Evolutionary conservation across 768 basidiomycete species (phyloP), one percentile per base, ranked within the genome.

Genomic region (Hortiboletus flavorubellus): DNA sequence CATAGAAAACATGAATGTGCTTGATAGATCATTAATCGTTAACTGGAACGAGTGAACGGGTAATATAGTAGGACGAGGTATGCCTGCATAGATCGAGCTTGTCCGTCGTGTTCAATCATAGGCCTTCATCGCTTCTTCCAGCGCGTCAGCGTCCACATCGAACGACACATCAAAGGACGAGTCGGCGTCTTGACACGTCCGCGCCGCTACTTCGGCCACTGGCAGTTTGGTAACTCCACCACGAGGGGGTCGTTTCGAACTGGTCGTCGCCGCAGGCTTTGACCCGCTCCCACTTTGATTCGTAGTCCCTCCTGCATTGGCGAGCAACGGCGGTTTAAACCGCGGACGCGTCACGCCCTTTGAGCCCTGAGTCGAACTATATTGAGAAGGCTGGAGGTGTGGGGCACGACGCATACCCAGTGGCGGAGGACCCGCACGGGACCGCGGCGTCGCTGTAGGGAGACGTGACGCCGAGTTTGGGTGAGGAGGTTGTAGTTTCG

Each of bases 151-250:
- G 37, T 70, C 69, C 58, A 70, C 11, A 29, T 61, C 68, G 49
- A 70, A 72, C 11, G 69, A 70, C 15, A 70, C 37, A 35, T 72
- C 69, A 37, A 70, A 70, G 0, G 69, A 70, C 23, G 70, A 70
- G 33, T 72, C 70, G 5, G 64, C 47, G 21, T 69, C 68, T 41
- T 53, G 49, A 23, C 2, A 16, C 18, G 30, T 16, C 39, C 41
- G 61, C 42, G 6, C 37, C 14, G 34, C 26, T 5, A 31, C 48
- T 23, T 52, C 39, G 18, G 39, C 38, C 29, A 33, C 45, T 7
- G 35, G 11, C 2, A 5, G n/a, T 38, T 48, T 53, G 23, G 46
- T 16, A 33, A 15, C 11, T 23, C 10, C 21, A n/a, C 44, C n/a
- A 21, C 48, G 56, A 8, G 44, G 26, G 3, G 43, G 26, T 3